phyloP scores from a whole-genome alignment of 169 alveolate species.

The Perkinsus olseni region DNA sequence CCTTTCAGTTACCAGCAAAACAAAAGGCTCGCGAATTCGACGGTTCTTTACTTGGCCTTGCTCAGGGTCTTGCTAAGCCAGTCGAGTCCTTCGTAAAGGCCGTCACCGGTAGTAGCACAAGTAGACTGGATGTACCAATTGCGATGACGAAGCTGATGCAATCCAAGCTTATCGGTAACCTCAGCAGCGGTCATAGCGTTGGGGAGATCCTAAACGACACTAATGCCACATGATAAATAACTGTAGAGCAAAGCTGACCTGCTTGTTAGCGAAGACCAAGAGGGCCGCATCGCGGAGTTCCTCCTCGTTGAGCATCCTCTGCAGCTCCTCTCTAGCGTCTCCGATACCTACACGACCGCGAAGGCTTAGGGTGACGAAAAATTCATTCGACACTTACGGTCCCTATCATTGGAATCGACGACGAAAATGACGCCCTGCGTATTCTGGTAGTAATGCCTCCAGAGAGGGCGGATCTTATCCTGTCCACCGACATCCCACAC shows the following conservation, averaged over 20 bases:
- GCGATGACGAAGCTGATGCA: slow-evolving; percentile 73
- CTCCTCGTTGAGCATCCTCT: slow-evolving; percentile 62
- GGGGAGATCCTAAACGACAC: slow-evolving; percentile 81
- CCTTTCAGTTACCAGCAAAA: no score
- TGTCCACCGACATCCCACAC: slow-evolving; percentile 96
- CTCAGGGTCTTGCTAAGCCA: slow-evolving; percentile 74
- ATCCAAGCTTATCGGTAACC: slow-evolving; percentile 87
- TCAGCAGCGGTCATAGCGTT: slow-evolving; percentile 94
- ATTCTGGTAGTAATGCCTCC: slow-evolving; percentile 92
- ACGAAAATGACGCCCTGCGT: slow-evolving; percentile 95
- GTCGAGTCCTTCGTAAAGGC: slow-evolving; percentile 96
- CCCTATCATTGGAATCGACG: slow-evolving; percentile 92
- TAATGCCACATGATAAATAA: neutral
- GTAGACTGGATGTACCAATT: slow-evolving; percentile 91
- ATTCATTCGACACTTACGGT: slow-evolving; percentile 82
- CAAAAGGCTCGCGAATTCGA: no score
- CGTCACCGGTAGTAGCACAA: slow-evolving; percentile 98
- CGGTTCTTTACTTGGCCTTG: neutral
- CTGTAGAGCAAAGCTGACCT: neutral
- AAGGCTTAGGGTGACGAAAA: slow-evolving; percentile 34
- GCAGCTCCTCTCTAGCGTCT: slow-evolving; percentile 52
- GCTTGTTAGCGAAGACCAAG: slow-evolving; percentile 96
- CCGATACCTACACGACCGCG: neutral
- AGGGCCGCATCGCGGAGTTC: slow-evolving; percentile 93
- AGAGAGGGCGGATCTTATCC: slow-evolving; percentile 80